phyloP scores from a whole-genome alignment of 2,329 filamentous ascomycete genomes.

The Cucurbitaria berberidis region DNA sequence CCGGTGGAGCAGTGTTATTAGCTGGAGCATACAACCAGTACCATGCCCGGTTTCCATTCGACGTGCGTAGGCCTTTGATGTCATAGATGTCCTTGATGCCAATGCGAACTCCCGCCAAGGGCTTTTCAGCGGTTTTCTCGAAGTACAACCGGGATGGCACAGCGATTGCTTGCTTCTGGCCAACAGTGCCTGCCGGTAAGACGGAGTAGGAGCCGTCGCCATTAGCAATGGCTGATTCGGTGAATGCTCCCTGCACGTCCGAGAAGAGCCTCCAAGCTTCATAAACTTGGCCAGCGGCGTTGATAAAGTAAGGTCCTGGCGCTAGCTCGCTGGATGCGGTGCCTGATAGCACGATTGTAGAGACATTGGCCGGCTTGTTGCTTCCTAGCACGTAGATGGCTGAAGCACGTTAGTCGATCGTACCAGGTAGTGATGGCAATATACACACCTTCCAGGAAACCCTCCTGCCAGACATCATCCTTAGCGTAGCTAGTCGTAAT shows the following conservation, averaged over 20 bases:
- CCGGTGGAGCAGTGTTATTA: conserved; percentile 56
- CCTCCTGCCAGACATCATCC: conserved; percentile 53
- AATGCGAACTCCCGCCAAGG: conserved; percentile 67
- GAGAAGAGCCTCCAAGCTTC: conserved; percentile 59
- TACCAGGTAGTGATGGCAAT: background rate
- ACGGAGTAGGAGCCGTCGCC: conserved; percentile 51
- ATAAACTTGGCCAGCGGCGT: conserved; percentile 53
- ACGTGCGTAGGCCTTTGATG: conserved; percentile 62
- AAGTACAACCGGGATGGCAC: conserved; percentile 63
- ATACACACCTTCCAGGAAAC: conserved; percentile 45
- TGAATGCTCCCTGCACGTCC: conserved; percentile 58
- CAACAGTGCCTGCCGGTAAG: conserved; percentile 44
- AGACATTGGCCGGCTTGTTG: conserved; percentile 33
- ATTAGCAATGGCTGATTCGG: conserved; percentile 52
- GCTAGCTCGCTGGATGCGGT: conserved; percentile 39
- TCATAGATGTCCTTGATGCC: conserved; percentile 70
- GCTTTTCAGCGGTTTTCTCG: conserved; percentile 56
- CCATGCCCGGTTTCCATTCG: conserved; percentile 65
- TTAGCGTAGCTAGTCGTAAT: conserved; percentile 37
- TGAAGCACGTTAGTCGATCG: conserved; percentile 34
- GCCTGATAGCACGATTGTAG: conserved; percentile 22
- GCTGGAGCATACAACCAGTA: conserved; percentile 58
- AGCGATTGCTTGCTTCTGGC: conserved; percentile 49
- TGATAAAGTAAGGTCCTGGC: conserved; percentile 59
- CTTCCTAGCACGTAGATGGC: conserved; percentile 30